Conservation (phyloP, 2,329 filamentous ascomycete species). For the Colletotrichum nymphaeae region DNA sequence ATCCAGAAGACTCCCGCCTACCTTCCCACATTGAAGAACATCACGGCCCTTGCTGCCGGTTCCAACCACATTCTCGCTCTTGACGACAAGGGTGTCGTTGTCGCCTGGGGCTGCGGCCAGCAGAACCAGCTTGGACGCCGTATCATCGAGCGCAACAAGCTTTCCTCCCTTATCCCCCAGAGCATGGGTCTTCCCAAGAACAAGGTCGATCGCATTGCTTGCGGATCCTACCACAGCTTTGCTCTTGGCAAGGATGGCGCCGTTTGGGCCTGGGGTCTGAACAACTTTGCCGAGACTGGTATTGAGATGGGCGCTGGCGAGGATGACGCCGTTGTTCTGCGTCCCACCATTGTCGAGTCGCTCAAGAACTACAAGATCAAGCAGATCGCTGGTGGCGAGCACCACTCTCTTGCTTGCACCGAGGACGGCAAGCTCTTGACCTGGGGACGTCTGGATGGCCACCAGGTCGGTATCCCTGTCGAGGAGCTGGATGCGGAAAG, state of each 20-base stretch:
- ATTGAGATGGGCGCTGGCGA: slow-evolving; percentile 69
- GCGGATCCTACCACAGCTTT: slow-evolving; percentile 85
- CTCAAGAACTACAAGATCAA: slow-evolving; percentile 73
- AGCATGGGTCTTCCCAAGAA: slow-evolving; percentile 71
- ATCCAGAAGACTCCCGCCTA: slow-evolving; percentile 58
- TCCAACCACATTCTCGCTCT: slow-evolving; percentile 79
- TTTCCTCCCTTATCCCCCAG: slow-evolving; percentile 71
- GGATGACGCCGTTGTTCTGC: slow-evolving; percentile 78
- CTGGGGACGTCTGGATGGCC: slow-evolving; percentile 70
- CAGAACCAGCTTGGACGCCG: slow-evolving; percentile 73
- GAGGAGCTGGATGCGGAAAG: slow-evolving; percentile 66
- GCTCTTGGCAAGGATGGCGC: slow-evolving; percentile 77
- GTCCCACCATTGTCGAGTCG: slow-evolving; percentile 74
- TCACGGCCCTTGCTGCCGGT: slow-evolving; percentile 72
- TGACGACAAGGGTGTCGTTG: slow-evolving; percentile 72
- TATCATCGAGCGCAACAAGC: slow-evolving; percentile 69
- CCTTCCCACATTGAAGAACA: slow-evolving; percentile 72
- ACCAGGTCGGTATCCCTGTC: slow-evolving; percentile 68
- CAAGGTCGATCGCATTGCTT: slow-evolving; percentile 73
- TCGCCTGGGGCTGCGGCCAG: slow-evolving; percentile 79
- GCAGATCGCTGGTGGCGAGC: slow-evolving; percentile 74
- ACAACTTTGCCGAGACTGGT: slow-evolving; percentile 87
- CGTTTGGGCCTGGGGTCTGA: slow-evolving; percentile 86
- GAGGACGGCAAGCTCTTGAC: slow-evolving; percentile 66
- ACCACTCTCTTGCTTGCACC: slow-evolving; percentile 78